phyloP scores from a whole-genome alignment of 805 yeast species.

The Wickerhamomyces alni region DNA sequence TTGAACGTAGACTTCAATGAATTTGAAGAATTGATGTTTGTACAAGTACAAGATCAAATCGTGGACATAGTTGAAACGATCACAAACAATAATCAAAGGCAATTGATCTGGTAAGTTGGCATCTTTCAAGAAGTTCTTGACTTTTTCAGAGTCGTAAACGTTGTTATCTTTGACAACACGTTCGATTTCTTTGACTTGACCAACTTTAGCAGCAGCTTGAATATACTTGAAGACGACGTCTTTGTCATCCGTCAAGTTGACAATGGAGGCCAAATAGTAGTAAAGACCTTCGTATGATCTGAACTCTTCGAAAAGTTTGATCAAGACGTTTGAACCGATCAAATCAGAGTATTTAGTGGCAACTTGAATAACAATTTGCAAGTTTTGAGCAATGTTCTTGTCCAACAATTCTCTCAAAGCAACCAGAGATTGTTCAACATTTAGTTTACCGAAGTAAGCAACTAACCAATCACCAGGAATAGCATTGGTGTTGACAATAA shows the following conservation, averaged over 20 bases:
- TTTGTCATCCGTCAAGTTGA: constrained; percentile 87
- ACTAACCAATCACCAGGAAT: constrained; percentile 94
- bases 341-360: constrained; percentile 95
- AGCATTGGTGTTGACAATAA: constrained; percentile 77
- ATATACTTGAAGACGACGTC: constrained; percentile 95
- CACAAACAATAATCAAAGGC: constrained; percentile 95
- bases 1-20: constrained; percentile 96
- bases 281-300: constrained; percentile 90
- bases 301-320: constrained; percentile 89
- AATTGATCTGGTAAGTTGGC: constrained; percentile 90
- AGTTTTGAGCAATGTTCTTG: constrained; percentile 72
- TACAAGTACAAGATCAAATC: constrained; percentile 90
- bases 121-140: constrained; percentile 94
- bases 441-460: constrained; percentile 84
- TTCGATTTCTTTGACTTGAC: constrained; percentile 91
- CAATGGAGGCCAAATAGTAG: constrained; percentile 89
- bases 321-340: constrained; percentile 78
- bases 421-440: constrained; percentile 87
- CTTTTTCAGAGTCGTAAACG: constrained; percentile 94
- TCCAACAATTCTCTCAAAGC: constrained; percentile 84
- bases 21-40: constrained; percentile 93
- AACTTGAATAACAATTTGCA: constrained; percentile 92
- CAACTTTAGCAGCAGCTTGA: constrained; percentile 86
- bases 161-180: constrained; percentile 91
- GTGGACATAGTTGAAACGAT: constrained; percentile 84